phyloP scores from a whole-genome alignment of 495 filamentous ascomycete genomes.

The Aspergillus asperescens region DNA sequence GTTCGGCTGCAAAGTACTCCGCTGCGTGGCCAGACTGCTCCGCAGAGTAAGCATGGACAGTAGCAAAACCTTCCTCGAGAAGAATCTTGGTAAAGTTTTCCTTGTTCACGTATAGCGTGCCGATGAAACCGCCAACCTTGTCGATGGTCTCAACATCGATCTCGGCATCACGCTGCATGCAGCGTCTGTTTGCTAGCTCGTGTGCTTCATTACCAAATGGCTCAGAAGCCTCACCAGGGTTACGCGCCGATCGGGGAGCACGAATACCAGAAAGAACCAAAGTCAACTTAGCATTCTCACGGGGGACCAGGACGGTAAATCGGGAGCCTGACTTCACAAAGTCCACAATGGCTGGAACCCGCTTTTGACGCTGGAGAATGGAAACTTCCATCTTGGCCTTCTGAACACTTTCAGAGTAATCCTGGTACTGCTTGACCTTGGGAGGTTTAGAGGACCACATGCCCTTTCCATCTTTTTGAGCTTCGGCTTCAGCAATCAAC shows the following conservation, averaged over 20 bases:
- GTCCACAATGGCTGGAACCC: slow-evolving; percentile 91
- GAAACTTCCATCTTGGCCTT: slow-evolving; percentile 93
- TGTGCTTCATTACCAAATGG: slow-evolving; percentile 94
- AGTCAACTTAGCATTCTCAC: slow-evolving; percentile 90
- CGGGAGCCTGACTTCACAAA: slow-evolving; percentile 94
- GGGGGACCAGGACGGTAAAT: slow-evolving; percentile 87
- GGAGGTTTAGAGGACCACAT: slow-evolving; percentile 89
- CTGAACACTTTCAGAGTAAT: slow-evolving; percentile 86
- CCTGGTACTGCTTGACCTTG: slow-evolving; percentile 70
- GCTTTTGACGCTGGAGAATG: slow-evolving; percentile 79
- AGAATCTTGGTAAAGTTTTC: slow-evolving; percentile 94
- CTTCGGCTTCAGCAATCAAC: slow-evolving; percentile 79
- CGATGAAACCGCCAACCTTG: slow-evolving; percentile 96
- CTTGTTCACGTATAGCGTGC: slow-evolving; percentile 86
- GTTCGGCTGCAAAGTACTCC: slow-evolving; percentile 82
- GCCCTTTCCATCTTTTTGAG: slow-evolving; percentile 79
- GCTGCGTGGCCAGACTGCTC: slow-evolving; percentile 86
- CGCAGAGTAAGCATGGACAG: slow-evolving; percentile 88
- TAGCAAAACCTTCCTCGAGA: slow-evolving; percentile 88
- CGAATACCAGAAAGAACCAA: slow-evolving; percentile 93
- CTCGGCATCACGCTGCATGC: slow-evolving; percentile 93
- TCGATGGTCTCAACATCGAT: slow-evolving; percentile 93
- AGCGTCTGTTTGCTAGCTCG: slow-evolving; percentile 78
- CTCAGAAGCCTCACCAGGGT: slow-evolving; percentile 73
- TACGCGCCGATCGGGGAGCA: slow-evolving; percentile 81